Conservation (phyloP, 371 early-diverging fungal species). For the Rhizomucor pusillus region DNA sequence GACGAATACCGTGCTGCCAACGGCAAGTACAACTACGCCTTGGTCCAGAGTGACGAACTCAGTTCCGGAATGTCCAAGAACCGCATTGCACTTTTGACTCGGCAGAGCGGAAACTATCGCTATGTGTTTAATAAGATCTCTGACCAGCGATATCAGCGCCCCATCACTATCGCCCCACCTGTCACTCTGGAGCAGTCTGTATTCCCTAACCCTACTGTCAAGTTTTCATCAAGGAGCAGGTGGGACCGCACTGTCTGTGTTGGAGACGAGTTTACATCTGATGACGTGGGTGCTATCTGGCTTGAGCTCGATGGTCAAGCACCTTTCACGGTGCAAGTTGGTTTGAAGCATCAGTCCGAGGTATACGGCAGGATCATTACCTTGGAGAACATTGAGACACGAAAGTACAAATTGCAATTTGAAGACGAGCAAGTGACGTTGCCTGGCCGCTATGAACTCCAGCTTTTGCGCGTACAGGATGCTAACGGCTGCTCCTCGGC, state of each 20-base stretch:
- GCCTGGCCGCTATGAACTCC: conserved; percentile 39
- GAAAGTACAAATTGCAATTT: conserved; percentile 26
- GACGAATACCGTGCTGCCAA: conserved; percentile 12
- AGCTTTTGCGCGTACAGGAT: conserved; percentile 39
- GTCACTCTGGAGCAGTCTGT: conserved; percentile 41
- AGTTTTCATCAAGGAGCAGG: conserved; percentile 18
- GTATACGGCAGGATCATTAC: conserved; percentile 21
- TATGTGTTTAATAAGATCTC: conserved; percentile 45
- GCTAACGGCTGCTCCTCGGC: conserved; percentile 39
- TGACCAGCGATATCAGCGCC: conserved; percentile 42
- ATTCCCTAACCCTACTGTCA: conserved; percentile 36
- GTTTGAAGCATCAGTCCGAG: conserved; percentile 37
- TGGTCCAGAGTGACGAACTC: conserved; percentile 28
- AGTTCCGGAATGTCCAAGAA: conserved; percentile 29
- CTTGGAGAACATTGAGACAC: conserved; percentile 29
- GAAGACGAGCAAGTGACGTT: conserved; percentile 20
- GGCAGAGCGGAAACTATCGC: conserved; percentile 32
- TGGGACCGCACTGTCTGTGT: conserved; percentile 40
- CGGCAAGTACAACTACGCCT: conserved; percentile 8
- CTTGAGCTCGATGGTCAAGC: conserved; percentile 43
- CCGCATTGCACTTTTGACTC: conserved; percentile 36
- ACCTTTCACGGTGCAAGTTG: conserved; percentile 43
- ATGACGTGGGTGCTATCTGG: conserved; percentile 29
- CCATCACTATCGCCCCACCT: conserved; percentile 17
- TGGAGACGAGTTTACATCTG: conserved; percentile 30